A percentile compares a stretch with the other conserved stretches of the same genome.
phyloP scores from a whole-genome alignment of 495 filamentous ascomycete genomes.

The Pseudevernia furfuracea region DNA sequence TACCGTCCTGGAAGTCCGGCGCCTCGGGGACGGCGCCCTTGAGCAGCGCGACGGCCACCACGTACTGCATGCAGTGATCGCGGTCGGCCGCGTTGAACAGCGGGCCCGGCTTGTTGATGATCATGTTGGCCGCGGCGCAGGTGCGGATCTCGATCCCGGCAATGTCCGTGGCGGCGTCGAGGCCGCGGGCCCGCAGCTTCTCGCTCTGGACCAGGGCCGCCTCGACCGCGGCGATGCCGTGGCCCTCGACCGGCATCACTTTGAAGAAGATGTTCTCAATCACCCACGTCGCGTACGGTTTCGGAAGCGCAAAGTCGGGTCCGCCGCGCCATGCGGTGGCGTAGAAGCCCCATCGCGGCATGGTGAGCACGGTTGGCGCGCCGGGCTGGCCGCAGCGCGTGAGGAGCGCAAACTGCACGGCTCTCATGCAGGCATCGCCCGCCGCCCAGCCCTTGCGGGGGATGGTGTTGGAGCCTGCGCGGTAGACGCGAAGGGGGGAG shows the following conservation, averaged over 20 bases:
- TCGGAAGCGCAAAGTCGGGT: too few relatives aligned
- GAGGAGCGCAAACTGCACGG: constrained; percentile 37
- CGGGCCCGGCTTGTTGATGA: constrained; percentile 37
- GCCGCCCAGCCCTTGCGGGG: constrained; percentile 44
- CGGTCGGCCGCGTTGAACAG: constrained; percentile 40
- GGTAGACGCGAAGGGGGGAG: constrained; percentile 34
- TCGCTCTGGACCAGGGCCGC: too few relatives aligned
- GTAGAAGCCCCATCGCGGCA: constrained; percentile 36
- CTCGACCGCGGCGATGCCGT: constrained; percentile 36
- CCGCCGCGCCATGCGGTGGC: constrained; percentile 27
- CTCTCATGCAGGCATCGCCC: constrained; percentile 39
- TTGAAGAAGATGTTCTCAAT: constrained; percentile 39
- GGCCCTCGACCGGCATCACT: constrained; percentile 35
- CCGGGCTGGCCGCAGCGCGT: constrained; percentile 34
- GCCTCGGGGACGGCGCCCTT: constrained; percentile 25
- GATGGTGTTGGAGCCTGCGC: constrained; percentile 32
- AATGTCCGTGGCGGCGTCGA: too few relatives aligned
- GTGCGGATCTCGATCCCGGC: constrained; percentile 32
- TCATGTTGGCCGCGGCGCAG: constrained; percentile 31
- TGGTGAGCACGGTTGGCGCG: constrained; percentile 30
- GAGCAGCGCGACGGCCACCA: constrained; percentile 35
- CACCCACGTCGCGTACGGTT: constrained; percentile 31
- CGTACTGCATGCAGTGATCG: constrained; percentile 41
- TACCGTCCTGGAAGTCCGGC: background rate
- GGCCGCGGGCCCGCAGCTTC: too few relatives aligned